phyloP scores from a whole-genome alignment of 768 basidiomycete species.

The Lentinus tigrinus region DNA sequence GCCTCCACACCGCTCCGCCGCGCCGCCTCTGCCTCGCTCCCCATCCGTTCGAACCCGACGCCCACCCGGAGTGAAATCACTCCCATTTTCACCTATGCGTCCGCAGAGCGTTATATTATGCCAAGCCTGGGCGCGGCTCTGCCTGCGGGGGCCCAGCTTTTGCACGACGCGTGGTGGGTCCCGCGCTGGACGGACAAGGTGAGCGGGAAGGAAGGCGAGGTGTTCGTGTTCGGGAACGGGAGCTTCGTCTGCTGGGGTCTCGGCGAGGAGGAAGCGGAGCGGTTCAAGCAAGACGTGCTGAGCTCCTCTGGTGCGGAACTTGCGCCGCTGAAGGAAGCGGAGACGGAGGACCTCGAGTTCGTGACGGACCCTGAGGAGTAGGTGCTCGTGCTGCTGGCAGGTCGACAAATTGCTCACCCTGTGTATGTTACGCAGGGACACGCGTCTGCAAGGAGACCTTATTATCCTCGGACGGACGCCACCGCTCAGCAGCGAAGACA shows the following conservation, averaged over 20 bases:
- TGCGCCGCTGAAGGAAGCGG: constrained; percentile 60
- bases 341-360: constrained; percentile 91
- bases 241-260: constrained; percentile 91
- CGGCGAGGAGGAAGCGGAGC: constrained; percentile 67
- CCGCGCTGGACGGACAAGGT: constrained; percentile 56
- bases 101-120: constrained; percentile 80
- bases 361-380: constrained; percentile 90
- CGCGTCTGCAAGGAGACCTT: constrained; percentile 87
- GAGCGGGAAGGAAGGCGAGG: constrained; percentile 64
- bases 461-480: constrained; percentile 81
- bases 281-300: constrained; percentile 66
- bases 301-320: constrained; percentile 58
- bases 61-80: constrained; percentile 81
- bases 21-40: constrained; percentile 80
- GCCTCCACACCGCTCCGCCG: constrained; percentile 77
- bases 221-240: constrained; percentile 87
- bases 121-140: constrained; percentile 56
- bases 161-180: constrained; percentile 82
- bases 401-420: background rate
- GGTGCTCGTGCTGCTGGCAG: constrained; percentile 26
- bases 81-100: constrained; percentile 80
- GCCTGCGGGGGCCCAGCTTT: constrained; percentile 51
- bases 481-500: constrained; percentile 51
- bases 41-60: constrained; percentile 84
- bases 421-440: constrained; percentile 50